phyloP scores from a whole-genome alignment of 345 rosid species.

The Anastatica hierochuntica region DNA sequence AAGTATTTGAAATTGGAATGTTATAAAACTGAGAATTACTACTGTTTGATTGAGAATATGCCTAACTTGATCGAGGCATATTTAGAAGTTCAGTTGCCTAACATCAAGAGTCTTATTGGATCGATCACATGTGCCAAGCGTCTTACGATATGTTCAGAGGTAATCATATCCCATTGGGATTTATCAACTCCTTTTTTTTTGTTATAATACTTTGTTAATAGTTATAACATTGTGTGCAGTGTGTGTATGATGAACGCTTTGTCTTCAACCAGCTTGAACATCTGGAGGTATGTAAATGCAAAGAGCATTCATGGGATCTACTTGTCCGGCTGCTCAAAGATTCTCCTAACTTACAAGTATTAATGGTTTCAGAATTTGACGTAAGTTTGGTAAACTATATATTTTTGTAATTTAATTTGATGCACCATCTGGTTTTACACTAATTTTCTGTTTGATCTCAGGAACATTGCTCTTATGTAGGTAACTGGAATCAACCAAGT shows the following conservation, averaged over 20 bases:
- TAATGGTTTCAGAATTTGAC: no score
- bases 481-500: neutral
- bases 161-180: no score
- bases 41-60: neutral
- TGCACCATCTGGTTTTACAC: no score
- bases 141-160: neutral
- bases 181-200: neutral
- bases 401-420: no score
- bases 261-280: conserved; percentile 1
- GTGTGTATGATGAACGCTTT: neutral
- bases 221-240: neutral
- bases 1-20: neutral
- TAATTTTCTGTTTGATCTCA: neutral
- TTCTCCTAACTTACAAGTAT: conserved; percentile 8
- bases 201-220: neutral
- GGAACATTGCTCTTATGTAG: neutral
- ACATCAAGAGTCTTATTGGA: neutral
- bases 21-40: neutral
- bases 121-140: conserved; percentile 7
- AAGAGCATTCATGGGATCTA: neutral
- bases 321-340: neutral
- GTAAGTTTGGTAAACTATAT: neutral
- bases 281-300: conserved; percentile 1
- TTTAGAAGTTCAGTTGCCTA: neutral
- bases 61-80: neutral